phyloP scores from a whole-genome alignment of 192 early-diverging fungal genomes.

The Chytriomyces sp. region DNA sequence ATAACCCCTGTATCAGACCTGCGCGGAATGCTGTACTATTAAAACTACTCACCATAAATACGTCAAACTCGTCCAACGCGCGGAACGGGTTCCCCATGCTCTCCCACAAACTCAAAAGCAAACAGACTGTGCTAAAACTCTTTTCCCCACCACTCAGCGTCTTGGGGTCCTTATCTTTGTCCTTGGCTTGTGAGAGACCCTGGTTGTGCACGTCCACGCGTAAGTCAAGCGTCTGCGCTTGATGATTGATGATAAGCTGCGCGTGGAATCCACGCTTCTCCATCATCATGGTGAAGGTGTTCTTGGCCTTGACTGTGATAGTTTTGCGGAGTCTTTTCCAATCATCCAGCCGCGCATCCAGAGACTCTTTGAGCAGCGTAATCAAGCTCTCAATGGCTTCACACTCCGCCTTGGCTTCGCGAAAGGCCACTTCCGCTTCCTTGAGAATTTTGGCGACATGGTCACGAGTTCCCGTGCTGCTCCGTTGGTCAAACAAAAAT shows the following conservation, averaged over 20 bases:
- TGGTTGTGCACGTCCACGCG: conserved; percentile 27
- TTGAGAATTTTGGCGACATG: background rate
- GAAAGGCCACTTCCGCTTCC: background rate
- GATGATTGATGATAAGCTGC: conserved; percentile 75
- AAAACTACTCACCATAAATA: conserved; percentile 75
- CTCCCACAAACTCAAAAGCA: conserved; percentile 93
- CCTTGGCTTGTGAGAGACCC: conserved; percentile 12
- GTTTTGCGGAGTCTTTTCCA: conserved; percentile 73
- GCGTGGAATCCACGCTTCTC: conserved; percentile 82
- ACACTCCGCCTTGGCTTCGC: conserved; percentile 31
- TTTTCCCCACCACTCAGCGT: conserved; percentile 98
- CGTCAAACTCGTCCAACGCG: conserved; percentile 98
- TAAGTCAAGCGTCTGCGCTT: conserved; percentile 60
- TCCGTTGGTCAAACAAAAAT: background rate
- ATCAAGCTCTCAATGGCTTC: conserved; percentile 8
- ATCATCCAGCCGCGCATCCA: conserved; percentile 58
- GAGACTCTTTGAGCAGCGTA: conserved; percentile 51
- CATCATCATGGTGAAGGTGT: conserved; percentile 75
- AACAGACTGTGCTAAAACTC: conserved; percentile 91
- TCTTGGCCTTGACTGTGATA: conserved; percentile 73
- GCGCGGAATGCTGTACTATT: background rate
- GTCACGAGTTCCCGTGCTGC: conserved; percentile 11
- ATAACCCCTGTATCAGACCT: conserved; percentile 1
- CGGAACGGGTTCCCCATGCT: conserved; percentile 87
- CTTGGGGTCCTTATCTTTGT: conserved; percentile 80